Evolutionary conservation across 2,329 filamentous ascomycete species (phyloP).

Genomic region (Lojkania enalia): DNA sequence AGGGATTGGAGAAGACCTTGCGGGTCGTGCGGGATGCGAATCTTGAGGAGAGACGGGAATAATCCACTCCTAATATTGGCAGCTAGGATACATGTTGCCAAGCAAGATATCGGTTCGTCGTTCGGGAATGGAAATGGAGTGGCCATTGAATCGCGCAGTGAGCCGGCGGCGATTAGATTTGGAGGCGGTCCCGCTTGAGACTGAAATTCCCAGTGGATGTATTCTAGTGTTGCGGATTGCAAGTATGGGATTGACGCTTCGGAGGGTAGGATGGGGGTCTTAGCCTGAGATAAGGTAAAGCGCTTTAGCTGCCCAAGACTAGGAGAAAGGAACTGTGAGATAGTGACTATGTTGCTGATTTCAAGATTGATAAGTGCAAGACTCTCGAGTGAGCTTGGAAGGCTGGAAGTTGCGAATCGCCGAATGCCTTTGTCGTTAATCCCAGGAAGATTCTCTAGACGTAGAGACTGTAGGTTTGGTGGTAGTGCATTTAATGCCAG

Average conservation of each 20-base stretch:
- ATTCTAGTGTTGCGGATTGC: slow-evolving; percentile 53
- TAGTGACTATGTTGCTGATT: slow-evolving; percentile 54
- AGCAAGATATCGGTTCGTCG: slow-evolving; percentile 50
- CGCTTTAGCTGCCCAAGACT: slow-evolving; percentile 49
- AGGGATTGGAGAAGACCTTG: slow-evolving; percentile 70
- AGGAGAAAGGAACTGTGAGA: slow-evolving; percentile 56
- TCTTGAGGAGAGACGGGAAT: slow-evolving; percentile 63
- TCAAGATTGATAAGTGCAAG: slow-evolving; percentile 59
- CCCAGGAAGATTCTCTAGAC: slow-evolving; percentile 59
- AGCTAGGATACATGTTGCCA: slow-evolving; percentile 66
- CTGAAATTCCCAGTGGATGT: slow-evolving; percentile 63
- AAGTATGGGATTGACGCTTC: slow-evolving; percentile 52
- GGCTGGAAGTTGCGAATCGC: slow-evolving; percentile 53
- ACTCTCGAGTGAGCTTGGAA: slow-evolving; percentile 50
- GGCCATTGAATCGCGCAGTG: slow-evolving; percentile 1
- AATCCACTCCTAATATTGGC: slow-evolving; percentile 63
- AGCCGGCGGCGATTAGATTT: slow-evolving; percentile 10
- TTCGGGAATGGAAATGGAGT: slow-evolving; percentile 24
- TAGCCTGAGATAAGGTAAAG: slow-evolving; percentile 58
- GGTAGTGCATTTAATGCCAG: slow-evolving; percentile 58
- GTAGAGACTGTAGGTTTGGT: slow-evolving; percentile 52
- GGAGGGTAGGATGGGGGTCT: slow-evolving; percentile 50
- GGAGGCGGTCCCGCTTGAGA: slow-evolving; percentile 30
- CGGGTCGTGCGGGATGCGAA: slow-evolving; percentile 70
- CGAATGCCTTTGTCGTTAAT: slow-evolving; percentile 60